Evolutionary conservation across 202 grass and related monocot genomes (phyloP).

Genomic region (Hordeum pubiflorum): DNA sequence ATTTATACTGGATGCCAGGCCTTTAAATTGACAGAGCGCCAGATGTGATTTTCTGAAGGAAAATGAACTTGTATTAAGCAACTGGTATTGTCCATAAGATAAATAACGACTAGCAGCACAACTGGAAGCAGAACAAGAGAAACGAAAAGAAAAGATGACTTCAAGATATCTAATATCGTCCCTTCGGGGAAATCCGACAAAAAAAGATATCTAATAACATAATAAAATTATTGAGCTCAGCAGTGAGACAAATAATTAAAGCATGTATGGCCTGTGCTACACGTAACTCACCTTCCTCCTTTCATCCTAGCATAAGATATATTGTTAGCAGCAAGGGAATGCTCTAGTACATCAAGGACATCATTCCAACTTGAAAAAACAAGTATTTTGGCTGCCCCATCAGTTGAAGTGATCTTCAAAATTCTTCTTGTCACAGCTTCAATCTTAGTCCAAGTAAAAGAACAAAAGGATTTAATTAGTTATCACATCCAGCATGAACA

Average conservation of each 20-base stretch:
- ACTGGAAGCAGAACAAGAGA: conserved; percentile 3
- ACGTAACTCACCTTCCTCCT: conserved; percentile 70
- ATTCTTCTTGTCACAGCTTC: conserved; percentile 92
- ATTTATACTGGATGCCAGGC: conserved; percentile 29
- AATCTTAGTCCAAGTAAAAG: conserved; percentile 46
- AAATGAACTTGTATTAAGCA: background rate
- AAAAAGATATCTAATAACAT: too few species aligned
- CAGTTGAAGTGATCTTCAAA: conserved; percentile 61
- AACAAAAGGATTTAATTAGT: conserved; percentile 4
- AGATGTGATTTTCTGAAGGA: conserved; percentile 72
- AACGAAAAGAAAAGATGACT: background rate
- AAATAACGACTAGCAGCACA: conserved; percentile 10
- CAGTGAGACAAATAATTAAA: conserved; percentile 6
- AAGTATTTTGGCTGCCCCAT: conserved; percentile 65
- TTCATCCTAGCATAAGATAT: conserved; percentile 89
- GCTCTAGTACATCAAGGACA: conserved; percentile 83
- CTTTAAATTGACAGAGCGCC: conserved; percentile 87
- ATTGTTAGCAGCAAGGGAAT: conserved; percentile 67
- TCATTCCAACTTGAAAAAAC: conserved; percentile 99
- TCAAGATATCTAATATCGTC: background rate
- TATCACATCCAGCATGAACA: conserved; percentile 7
- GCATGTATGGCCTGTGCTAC: background rate
- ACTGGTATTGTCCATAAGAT: conserved; percentile 13
- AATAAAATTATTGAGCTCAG: conserved; percentile 6
- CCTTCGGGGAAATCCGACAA: too few species aligned